Conservation (phyloP, 352 stramenopile species). For the Pythium scleroteichum region DNA sequence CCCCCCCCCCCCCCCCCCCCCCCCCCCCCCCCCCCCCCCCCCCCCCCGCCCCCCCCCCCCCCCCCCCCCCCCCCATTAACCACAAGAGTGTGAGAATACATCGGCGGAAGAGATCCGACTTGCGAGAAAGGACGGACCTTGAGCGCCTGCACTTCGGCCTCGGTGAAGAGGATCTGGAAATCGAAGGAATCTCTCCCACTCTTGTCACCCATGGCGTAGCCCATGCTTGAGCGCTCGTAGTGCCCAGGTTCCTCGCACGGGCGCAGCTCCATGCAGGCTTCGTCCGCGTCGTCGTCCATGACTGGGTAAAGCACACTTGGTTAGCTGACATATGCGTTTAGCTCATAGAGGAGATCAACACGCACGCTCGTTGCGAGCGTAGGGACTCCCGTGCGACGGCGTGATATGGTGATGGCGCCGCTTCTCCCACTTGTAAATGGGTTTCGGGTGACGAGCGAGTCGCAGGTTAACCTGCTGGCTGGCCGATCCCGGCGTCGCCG, state of each 20-base stretch:
- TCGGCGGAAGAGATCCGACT: too few species aligned
- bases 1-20: too few species aligned
- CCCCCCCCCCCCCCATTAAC: too few species aligned
- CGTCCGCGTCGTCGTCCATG: slow-evolving; percentile 41
- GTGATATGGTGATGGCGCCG: slow-evolving; percentile 22
- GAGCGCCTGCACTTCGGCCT: slow-evolving; percentile 55
- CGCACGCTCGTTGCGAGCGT: slow-evolving; percentile 18
- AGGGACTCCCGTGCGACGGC: slow-evolving; percentile 1
- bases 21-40: too few species aligned
- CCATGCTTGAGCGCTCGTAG: slow-evolving; percentile 43
- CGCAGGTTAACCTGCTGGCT: slow-evolving; percentile 37
- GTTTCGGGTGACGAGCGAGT: slow-evolving; percentile 39
- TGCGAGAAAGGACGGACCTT: slow-evolving; percentile 35
- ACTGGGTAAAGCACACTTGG: slow-evolving; percentile 15
- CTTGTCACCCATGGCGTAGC: slow-evolving; percentile 19
- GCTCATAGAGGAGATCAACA: not conserved
- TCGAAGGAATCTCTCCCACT: slow-evolving; percentile 30
- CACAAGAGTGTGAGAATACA: too few species aligned
- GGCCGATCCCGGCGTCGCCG: slow-evolving; percentile 17
- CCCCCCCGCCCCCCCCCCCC: too few species aligned
- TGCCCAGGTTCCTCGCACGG: slow-evolving; percentile 50
- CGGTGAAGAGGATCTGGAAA: slow-evolving; percentile 61
- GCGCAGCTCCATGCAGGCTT: slow-evolving; percentile 46
- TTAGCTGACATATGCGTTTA: not conserved
- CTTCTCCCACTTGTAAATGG: slow-evolving; percentile 63